Evolutionary conservation across 2,329 filamentous ascomycete species (phyloP).

Genomic region (Neonectria punicea): DNA sequence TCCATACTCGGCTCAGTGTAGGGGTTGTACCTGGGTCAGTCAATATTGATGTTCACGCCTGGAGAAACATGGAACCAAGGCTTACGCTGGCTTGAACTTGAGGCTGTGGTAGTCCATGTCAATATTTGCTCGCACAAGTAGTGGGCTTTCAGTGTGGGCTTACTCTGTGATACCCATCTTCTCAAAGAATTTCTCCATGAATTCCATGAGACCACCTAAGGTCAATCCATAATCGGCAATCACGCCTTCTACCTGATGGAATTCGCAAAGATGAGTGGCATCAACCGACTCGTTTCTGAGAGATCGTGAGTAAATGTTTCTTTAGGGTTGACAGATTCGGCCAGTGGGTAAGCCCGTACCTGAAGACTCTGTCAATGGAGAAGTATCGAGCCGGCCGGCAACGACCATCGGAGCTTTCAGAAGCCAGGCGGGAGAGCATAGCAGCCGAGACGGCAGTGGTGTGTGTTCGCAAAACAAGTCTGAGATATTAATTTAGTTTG

Average conservation of each 20-base stretch:
- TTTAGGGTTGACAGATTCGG: too few relatives aligned
- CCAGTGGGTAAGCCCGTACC: neutral
- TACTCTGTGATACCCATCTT: constrained; percentile 84
- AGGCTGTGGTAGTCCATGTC: constrained; percentile 57
- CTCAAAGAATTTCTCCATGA: constrained; percentile 94
- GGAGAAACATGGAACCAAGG: neutral
- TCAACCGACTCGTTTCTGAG: constrained; percentile 92
- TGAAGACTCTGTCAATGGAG: constrained; percentile 96
- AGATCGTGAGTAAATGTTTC: neutral
- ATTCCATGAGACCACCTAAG: constrained; percentile 88
- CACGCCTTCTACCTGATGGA: constrained; percentile 98
- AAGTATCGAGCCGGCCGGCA: constrained; percentile 87
- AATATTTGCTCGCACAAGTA: neutral
- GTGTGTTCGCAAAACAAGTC: constrained; percentile 92
- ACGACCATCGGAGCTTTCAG: constrained; percentile 76
- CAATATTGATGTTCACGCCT: neutral
- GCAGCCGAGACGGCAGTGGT: constrained; percentile 93
- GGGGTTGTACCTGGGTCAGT: constrained; percentile 73
- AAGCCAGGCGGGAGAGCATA: constrained; percentile 89
- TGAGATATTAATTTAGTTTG: constrained; percentile 48
- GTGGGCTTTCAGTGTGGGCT: neutral
- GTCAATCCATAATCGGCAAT: constrained; percentile 97
- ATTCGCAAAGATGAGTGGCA: constrained; percentile 95
- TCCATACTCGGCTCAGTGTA: constrained; percentile 98
- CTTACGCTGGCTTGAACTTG: constrained; percentile 88